Evolutionary conservation across 2,329 filamentous ascomycete species (phyloP).

Genomic region (Proliferodiscus dingleyae): DNA sequence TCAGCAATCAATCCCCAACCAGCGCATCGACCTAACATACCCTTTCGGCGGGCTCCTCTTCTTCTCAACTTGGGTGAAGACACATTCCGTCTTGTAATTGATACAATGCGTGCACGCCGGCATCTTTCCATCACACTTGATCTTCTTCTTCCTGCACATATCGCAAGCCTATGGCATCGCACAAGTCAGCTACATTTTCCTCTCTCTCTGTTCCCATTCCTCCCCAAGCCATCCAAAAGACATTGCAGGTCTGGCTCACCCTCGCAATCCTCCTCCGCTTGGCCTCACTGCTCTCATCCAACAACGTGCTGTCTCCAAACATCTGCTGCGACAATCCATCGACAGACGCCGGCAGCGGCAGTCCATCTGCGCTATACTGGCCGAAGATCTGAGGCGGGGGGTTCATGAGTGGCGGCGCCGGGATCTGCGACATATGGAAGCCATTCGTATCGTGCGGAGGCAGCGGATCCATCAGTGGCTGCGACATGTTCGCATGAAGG

Average conservation of each 20-base stretch:
- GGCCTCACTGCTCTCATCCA: slow-evolving; percentile 70
- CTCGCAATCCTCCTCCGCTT: slow-evolving; percentile 58
- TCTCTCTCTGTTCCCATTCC: too few species aligned
- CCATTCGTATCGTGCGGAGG: slow-evolving; percentile 36
- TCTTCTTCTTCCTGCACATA: slow-evolving; percentile 90
- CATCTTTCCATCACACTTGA: slow-evolving; percentile 96
- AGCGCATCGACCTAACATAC: slow-evolving; percentile 43
- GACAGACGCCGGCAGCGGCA: slow-evolving; percentile 52
- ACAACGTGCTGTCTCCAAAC: slow-evolving; percentile 52
- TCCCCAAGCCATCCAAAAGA: too few species aligned
- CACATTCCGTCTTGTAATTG: slow-evolving; percentile 96
- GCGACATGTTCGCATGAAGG: too few species aligned
- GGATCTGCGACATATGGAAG: slow-evolving; percentile 58
- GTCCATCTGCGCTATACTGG: slow-evolving; percentile 53
- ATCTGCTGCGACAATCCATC: slow-evolving; percentile 55
- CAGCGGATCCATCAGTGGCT: slow-evolving; percentile 24
- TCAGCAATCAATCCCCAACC: slow-evolving; percentile 15
- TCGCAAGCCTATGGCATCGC: slow-evolving; percentile 47
- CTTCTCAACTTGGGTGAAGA: slow-evolving; percentile 98
- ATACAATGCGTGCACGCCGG: slow-evolving; percentile 92
- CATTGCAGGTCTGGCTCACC: slow-evolving; percentile 39
- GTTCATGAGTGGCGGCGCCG: slow-evolving; percentile 56
- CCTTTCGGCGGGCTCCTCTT: slow-evolving; percentile 96
- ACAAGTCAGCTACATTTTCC: slow-evolving; percentile 10
- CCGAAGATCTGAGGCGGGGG: slow-evolving; percentile 68